These are phyloP conservation scores for Cytospora piceae DNA, from an alignment of 2,329 filamentous ascomycete species.

Conservation along the genomic window DNA sequence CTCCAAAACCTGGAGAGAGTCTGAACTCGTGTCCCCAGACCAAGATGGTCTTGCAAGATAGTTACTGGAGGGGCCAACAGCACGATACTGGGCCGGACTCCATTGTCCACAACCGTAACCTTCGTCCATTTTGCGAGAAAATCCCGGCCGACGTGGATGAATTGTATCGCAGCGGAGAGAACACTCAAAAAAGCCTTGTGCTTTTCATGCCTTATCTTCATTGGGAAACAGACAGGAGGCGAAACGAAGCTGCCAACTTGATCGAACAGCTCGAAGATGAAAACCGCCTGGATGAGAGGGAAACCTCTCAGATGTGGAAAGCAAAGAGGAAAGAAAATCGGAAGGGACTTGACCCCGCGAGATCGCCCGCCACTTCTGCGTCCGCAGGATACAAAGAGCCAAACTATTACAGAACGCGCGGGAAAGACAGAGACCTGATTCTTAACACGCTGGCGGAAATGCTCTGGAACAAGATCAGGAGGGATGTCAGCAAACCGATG, in stretches of 20 bases:
- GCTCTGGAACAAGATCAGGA: conserved; percentile 13
- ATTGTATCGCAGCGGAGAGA: background rate
- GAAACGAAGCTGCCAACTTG: conserved; percentile 35
- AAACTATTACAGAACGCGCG: conserved; percentile 17
- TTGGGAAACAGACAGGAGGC: conserved; percentile 45
- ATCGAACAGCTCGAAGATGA: conserved; percentile 35
- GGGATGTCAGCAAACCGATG: background rate
- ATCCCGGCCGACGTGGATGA: conserved; percentile 37
- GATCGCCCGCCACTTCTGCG: background rate
- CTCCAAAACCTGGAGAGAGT: conserved; percentile 27
- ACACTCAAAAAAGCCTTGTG: conserved; percentile 36
- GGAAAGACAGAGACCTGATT: conserved; percentile 13
- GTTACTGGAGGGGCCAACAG: conserved; percentile 43
- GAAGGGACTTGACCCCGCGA: conserved; percentile 21
- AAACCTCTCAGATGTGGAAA: conserved; percentile 18
- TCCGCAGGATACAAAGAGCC: conserved; percentile 9
- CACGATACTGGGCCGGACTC: conserved; percentile 33
- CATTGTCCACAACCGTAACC: conserved; percentile 41
- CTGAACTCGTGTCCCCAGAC: conserved; percentile 9
- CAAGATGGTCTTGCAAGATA: conserved; percentile 37
- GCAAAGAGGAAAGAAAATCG: conserved; percentile 1
- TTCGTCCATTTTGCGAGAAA: conserved; percentile 41
- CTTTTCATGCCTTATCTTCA: conserved; percentile 47
- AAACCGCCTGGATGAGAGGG: conserved; percentile 8
- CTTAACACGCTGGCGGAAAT: conserved; percentile 6